Conservation (phyloP, 331 rosid genomes). For the Cydonia oblonga region DNA sequence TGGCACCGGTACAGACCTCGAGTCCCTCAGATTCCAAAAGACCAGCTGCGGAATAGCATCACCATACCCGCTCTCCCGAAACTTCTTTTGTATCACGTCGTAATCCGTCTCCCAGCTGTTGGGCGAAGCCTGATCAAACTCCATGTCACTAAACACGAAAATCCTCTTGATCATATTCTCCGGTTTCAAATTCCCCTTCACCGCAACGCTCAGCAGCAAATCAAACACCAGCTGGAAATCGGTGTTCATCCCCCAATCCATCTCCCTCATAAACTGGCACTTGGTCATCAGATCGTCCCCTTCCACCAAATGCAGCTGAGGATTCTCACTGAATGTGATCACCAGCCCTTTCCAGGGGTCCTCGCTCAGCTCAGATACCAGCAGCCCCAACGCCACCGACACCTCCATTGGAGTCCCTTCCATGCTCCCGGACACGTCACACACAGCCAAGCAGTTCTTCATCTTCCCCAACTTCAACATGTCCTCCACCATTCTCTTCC, state of each 20-base stretch:
- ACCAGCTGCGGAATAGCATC: slow-evolving; percentile 48
- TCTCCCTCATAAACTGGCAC: slow-evolving; percentile 15
- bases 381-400: slow-evolving; percentile 40
- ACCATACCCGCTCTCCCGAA: slow-evolving; percentile 39
- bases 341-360: slow-evolving; percentile 73
- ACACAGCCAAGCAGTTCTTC: slow-evolving; percentile 3
- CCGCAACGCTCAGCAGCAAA: slow-evolving; percentile 44
- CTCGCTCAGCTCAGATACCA: slow-evolving; percentile 58
- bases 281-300: slow-evolving; percentile 36
- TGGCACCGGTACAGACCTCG: slow-evolving; percentile 42
- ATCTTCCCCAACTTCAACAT: slow-evolving; percentile 36
- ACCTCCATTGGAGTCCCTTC: slow-evolving; percentile 35
- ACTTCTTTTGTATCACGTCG: slow-evolving; percentile 46
- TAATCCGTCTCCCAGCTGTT: slow-evolving; percentile 66
- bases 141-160: slow-evolving; percentile 59
- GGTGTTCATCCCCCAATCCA: slow-evolving; percentile 27
- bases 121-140: slow-evolving; percentile 44
- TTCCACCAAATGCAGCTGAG: slow-evolving; percentile 41
- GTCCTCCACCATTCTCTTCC: slow-evolving; percentile 54
- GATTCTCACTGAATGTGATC: slow-evolving; percentile 33
- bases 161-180: not conserved
- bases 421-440: slow-evolving; percentile 59
- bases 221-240: slow-evolving; percentile 49
- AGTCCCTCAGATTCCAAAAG: slow-evolving; percentile 66
- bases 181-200: slow-evolving; percentile 28